Percentiles rank a stretch among this genome's conserved stretches.
These are phyloP conservation scores for Coprinellus aureogranulatus DNA, from an alignment of 768 basidiomycete genomes.

Conservation along the genomic window DNA sequence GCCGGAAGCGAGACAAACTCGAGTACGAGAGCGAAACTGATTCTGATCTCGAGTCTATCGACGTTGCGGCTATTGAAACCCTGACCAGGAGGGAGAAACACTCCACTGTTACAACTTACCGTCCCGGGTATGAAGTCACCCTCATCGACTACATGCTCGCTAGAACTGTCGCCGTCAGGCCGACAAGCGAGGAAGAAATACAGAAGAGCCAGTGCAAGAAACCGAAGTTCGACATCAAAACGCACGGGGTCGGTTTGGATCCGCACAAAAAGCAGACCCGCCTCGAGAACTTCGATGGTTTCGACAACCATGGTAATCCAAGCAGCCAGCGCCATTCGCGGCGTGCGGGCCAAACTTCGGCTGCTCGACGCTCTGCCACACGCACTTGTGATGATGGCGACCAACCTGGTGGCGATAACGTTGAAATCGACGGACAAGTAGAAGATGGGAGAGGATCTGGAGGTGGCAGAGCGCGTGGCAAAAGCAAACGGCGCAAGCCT, in stretches of 20 bases:
- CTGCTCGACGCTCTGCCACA: background rate
- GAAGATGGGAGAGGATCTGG: constrained; percentile 22
- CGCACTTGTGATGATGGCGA: background rate
- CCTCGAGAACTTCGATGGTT: constrained; percentile 18
- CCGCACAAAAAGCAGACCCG: constrained; percentile 34
- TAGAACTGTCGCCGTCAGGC: constrained; percentile 34
- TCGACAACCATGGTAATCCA: background rate
- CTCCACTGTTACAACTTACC: constrained; percentile 3
- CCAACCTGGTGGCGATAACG: background rate
- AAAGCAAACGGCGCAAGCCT: constrained; percentile 23
- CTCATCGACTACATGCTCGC: constrained; percentile 72
- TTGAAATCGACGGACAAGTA: constrained; percentile 4
- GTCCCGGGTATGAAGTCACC: constrained; percentile 39
- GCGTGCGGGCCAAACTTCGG: background rate
- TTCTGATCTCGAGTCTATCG: constrained; percentile 12
- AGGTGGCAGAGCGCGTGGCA: constrained; percentile 27
- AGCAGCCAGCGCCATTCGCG: background rate
- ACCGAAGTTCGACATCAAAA: constrained; percentile 37
- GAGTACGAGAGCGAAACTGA: constrained; percentile 1
- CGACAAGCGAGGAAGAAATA: background rate
- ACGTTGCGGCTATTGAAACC: constrained; percentile 5
- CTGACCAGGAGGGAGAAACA: constrained; percentile 5
- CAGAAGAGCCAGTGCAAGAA: constrained; percentile 2
- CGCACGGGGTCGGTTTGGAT: constrained; percentile 32
- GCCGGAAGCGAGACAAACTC: background rate